These are phyloP conservation scores for Penicillium olsonii DNA, from an alignment of 2,329 filamentous ascomycete genomes.

Conservation along the genomic window DNA sequence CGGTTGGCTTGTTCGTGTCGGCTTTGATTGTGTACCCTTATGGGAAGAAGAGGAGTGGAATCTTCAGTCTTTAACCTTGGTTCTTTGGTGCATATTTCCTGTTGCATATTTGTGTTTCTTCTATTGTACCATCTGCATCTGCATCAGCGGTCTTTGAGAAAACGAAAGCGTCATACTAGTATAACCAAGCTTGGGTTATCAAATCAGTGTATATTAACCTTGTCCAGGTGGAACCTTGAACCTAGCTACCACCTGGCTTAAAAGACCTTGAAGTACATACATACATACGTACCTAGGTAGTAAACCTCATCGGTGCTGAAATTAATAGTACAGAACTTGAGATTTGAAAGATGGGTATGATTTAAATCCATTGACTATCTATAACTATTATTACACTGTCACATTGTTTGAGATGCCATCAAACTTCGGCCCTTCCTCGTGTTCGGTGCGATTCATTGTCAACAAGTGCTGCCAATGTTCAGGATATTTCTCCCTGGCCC, in stretches of 20 bases:
- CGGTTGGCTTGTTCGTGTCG: constrained; percentile 47
- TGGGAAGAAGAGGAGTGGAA: constrained; percentile 46
- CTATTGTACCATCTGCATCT: neutral
- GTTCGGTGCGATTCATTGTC: constrained; percentile 37
- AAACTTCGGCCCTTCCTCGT: constrained; percentile 37
- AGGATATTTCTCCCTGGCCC: constrained; percentile 70
- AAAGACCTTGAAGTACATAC: no score
- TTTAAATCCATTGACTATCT: neutral
- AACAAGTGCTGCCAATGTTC: constrained; percentile 68
- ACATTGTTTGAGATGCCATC: constrained; percentile 31
- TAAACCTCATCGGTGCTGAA: neutral
- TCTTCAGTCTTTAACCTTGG: constrained; percentile 40
- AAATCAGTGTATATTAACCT: neutral
- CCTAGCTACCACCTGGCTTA: no score
- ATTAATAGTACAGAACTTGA: no score
- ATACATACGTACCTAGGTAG: no score
- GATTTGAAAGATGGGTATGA: no score
- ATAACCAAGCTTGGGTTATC: neutral
- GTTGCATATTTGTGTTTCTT: neutral
- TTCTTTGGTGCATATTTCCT: neutral
- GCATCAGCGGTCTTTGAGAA: neutral
- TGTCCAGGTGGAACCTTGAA: no score
- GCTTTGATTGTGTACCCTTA: constrained; percentile 48
- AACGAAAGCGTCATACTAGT: neutral
- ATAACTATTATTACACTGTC: constrained; percentile 19